Evolutionary conservation across 2,329 filamentous ascomycete species (phyloP).

Genomic region (Pestalotiopsis sp.): DNA sequence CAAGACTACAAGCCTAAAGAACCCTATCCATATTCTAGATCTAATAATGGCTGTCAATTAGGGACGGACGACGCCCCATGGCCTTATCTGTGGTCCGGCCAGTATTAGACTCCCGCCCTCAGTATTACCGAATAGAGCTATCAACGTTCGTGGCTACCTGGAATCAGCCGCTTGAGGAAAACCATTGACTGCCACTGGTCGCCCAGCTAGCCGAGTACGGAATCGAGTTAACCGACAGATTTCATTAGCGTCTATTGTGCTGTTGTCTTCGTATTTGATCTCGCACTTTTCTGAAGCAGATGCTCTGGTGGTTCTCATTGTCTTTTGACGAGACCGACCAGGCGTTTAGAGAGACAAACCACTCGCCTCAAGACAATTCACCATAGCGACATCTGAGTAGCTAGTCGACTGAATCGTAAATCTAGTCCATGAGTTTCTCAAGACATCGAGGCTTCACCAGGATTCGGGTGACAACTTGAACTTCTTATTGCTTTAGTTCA

Average conservation of each 20-base stretch:
- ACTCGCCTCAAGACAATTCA: no score
- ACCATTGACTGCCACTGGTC: neutral
- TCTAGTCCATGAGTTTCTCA: no score
- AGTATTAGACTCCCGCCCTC: neutral
- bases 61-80: neutral
- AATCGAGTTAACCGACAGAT: neutral
- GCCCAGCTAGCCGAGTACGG: neutral
- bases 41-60: neutral
- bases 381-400: no score
- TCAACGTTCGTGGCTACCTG: neutral
- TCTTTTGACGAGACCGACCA: no score
- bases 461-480: no score
- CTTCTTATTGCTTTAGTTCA: no score
- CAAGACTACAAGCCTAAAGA: neutral
- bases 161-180: neutral
- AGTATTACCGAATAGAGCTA: neutral
- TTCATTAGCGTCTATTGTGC: neutral
- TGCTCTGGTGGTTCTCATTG: neutral
- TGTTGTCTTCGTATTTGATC: neutral
- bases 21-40: neutral
- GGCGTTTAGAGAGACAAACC: no score
- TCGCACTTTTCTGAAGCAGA: neutral
- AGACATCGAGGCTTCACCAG: no score
- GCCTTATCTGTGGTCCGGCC: neutral
- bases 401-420: no score